Percentiles rank a stretch among this genome's conserved stretches.
Conservation (phyloP, 2,329 filamentous ascomycete species). For the Colletotrichum echinochloae region DNA sequence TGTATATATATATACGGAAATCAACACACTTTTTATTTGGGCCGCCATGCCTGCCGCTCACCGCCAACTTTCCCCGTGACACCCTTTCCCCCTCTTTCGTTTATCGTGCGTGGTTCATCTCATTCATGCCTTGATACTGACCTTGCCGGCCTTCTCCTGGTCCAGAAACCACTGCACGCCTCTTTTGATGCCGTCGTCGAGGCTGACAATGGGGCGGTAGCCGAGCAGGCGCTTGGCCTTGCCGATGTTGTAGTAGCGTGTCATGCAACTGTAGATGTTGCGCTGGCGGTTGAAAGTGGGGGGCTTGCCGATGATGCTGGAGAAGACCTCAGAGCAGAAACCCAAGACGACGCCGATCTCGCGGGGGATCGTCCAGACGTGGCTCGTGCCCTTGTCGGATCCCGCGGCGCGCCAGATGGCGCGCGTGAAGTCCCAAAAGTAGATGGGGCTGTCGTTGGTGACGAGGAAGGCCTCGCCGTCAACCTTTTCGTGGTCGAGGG, state of each 20-base stretch:
- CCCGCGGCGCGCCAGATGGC: slow-evolving; percentile 78
- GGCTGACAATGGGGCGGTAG: slow-evolving; percentile 74
- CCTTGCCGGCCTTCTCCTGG: slow-evolving; percentile 56
- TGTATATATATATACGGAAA: slow-evolving; percentile 14
- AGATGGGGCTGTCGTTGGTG: slow-evolving; percentile 88
- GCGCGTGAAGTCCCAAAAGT: slow-evolving; percentile 90
- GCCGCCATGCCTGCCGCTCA: neutral
- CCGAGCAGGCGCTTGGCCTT: slow-evolving; percentile 80
- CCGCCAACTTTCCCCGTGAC: neutral
- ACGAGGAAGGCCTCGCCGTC: slow-evolving; percentile 92
- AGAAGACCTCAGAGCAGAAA: slow-evolving; percentile 64
- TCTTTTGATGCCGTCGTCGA: slow-evolving; percentile 72
- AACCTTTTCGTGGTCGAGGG: slow-evolving; percentile 78
- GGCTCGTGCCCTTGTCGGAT: slow-evolving; percentile 61
- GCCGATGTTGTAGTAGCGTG: slow-evolving; percentile 80
- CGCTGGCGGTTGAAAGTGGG: slow-evolving; percentile 70
- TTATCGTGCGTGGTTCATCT: neutral
- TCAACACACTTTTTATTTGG: slow-evolving; percentile 9
- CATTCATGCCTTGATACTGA: slow-evolving; percentile 34
- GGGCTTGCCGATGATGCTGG: slow-evolving; percentile 61
- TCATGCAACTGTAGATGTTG: slow-evolving; percentile 78
- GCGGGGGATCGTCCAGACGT: slow-evolving; percentile 67
- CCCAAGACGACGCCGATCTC: slow-evolving; percentile 66
- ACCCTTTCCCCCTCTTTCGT: neutral
- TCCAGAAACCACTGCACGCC: slow-evolving; percentile 67